Base-by-base conservation (phyloP, 345 rosid species). In the Microthlaspi erraticum region DNA sequence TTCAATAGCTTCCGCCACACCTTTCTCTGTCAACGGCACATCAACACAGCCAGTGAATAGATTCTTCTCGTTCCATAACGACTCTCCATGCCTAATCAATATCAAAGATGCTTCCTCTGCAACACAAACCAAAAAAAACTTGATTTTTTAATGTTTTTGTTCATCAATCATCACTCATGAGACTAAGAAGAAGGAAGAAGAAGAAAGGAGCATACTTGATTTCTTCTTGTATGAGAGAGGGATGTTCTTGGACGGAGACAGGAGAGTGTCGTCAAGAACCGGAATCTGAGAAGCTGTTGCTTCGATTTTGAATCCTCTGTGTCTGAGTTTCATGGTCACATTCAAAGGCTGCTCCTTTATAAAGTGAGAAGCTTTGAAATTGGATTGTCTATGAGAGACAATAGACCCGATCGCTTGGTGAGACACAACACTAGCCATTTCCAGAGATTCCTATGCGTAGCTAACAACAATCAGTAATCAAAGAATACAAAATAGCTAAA, bases 1-100 rank as follows among this genome's bases (percentile, higher is more conserved):
- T 82, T 94, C 96, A 83, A 89, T 86, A 66, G 99, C 99, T 83
- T 95, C 98, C 63, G 83, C 93, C 39, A 92, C 88, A 49, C 99
- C 99, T 75, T 86, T 91, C 78, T 86, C 84, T 14, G 98, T 94
- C 46, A 94, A 78, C 26, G 99, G 98, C 65, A 94, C 99, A 42
- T 94, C 98, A 54, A 92, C 99, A 63, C 99, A 94, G 31, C 99
- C 99, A 0, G 98, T 94, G 77, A 94, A 94, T 59, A 92, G 83
- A 81, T 94, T 94, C 90, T 91, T 92, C 80, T 91, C 97, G 55
- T 94, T 94, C 99, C 99, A 95, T 62, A 92, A 81, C 16, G 99
- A 95, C 70, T 92, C 99, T n/a, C 99, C 99, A 53, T 95, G 98
- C 61, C 98, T 84, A 70, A 95, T 78, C 74, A 95, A 83, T 71